A percentile compares a stretch with the other conserved stretches of the same genome.
These are phyloP conservation scores for Jatropha curcas DNA, from an alignment of 345 rosid genomes.

Conservation along the genomic window DNA sequence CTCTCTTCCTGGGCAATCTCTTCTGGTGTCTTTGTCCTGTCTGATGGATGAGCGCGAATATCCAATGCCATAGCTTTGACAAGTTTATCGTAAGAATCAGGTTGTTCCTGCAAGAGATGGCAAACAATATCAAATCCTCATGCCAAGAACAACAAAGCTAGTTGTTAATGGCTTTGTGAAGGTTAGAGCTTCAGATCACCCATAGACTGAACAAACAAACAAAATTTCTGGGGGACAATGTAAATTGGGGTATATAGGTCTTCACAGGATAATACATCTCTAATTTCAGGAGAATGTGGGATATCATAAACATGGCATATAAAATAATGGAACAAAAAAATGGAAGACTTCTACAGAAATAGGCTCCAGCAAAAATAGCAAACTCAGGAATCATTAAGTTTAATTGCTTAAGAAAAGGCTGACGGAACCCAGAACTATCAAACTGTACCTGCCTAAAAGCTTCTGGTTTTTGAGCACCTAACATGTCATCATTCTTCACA, in stretches of 20 bases:
- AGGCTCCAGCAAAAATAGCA: not conserved
- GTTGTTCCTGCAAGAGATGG: slow-evolving; percentile 37
- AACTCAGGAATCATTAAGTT: not conserved
- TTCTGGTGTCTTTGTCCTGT: slow-evolving; percentile 86
- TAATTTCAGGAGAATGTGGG: not conserved
- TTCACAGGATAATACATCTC: not conserved
- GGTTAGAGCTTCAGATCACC: not conserved
- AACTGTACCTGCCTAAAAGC: slow-evolving; percentile 41
- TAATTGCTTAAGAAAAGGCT: not conserved
- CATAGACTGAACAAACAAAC: not conserved
- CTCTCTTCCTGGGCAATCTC: slow-evolving; percentile 94
- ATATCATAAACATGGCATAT: not conserved
- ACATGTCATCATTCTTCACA: slow-evolving; percentile 33
- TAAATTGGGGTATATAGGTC: not conserved
- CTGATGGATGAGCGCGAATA: slow-evolving; percentile 77
- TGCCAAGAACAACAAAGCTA: slow-evolving; percentile 3
- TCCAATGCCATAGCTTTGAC: slow-evolving; percentile 60
- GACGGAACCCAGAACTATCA: not conserved
- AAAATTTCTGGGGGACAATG: not conserved
- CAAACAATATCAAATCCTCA: not conserved
- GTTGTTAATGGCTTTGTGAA: not conserved
- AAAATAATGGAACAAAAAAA: not conserved
- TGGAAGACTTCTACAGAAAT: not conserved
- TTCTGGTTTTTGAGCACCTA: slow-evolving; percentile 25
- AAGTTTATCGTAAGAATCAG: slow-evolving; percentile 63